Evolutionary conservation across 352 stramenopile species (phyloP).

Genomic region (Pythium dissimile): DNA sequence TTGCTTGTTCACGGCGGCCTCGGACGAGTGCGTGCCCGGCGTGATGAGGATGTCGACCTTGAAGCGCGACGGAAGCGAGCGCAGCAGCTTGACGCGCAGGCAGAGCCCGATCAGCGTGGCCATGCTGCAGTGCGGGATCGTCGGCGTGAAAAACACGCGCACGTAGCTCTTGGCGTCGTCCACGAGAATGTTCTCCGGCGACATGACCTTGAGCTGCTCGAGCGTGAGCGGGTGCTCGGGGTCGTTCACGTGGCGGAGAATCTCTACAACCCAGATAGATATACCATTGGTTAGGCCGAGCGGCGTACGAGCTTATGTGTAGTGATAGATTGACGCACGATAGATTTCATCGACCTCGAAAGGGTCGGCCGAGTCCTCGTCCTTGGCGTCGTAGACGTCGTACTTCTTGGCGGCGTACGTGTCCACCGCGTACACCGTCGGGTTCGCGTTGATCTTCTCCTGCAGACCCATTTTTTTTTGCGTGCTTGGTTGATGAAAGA

Average conservation of each 20-base stretch:
- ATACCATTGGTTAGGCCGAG: no score
- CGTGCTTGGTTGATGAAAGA: background rate
- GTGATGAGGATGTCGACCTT: conserved; percentile 94
- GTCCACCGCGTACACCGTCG: conserved; percentile 80
- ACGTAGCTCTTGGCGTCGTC: conserved; percentile 80
- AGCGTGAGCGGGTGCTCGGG: conserved; percentile 92
- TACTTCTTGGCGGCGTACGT: conserved; percentile 55
- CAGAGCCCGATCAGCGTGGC: conserved; percentile 96
- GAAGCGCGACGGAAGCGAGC: conserved; percentile 91
- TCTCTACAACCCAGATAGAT: conserved; percentile 62
- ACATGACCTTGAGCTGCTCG: conserved; percentile 93
- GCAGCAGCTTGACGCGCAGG: conserved; percentile 94
- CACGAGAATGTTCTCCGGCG: conserved; percentile 88
- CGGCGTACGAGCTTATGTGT: background rate
- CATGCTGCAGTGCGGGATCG: conserved; percentile 98
- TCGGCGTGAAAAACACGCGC: conserved; percentile 90
- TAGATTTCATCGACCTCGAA: conserved; percentile 87
- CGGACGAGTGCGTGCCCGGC: conserved; percentile 92
- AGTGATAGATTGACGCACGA: conserved; percentile 34
- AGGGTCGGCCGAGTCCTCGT: conserved; percentile 67
- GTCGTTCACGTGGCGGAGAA: conserved; percentile 89
- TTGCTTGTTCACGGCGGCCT: conserved; percentile 97
- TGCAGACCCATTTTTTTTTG: conserved; percentile 47
- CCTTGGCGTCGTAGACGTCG: conserved; percentile 48
- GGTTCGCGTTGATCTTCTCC: conserved; percentile 89